Evolutionary conservation across 257 asterid genomes (phyloP).

Genomic region (Petunia axillaris): DNA sequence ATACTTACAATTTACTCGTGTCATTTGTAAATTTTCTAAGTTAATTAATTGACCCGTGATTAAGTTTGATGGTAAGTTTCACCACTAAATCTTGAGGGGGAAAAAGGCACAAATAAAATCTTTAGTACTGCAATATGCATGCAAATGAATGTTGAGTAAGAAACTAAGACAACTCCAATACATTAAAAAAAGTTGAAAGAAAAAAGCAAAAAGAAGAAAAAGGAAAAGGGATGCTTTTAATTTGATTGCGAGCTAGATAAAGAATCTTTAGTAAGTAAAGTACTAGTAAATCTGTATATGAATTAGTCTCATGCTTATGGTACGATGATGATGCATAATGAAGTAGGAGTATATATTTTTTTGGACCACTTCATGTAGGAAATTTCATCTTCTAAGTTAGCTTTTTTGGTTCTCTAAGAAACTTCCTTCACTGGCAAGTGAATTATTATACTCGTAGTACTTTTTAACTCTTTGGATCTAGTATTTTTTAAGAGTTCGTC

Average conservation of each 20-base stretch:
- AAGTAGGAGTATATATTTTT: not conserved
- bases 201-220: not conserved
- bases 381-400: not conserved
- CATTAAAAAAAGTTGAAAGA: not conserved
- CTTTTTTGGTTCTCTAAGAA: not conserved
- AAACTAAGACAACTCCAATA: not conserved
- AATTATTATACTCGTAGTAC: not conserved
- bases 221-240: constrained; percentile 3
- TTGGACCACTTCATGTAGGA: constrained; percentile 1
- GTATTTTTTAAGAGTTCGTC: not conserved
- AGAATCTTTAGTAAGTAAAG: not conserved
- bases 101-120: not conserved
- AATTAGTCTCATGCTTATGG: not conserved
- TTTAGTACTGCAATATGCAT: not conserved
- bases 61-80: not conserved
- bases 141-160: not conserved
- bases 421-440: constrained; percentile 4
- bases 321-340: not conserved
- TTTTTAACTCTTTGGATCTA: not conserved
- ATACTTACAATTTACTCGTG: not conserved
- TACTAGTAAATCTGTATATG: not conserved
- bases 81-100: not conserved
- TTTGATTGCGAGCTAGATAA: not conserved
- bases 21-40: not conserved
- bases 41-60: too few species aligned